These are phyloP conservation scores for Pleurotus djamor DNA, from an alignment of 768 basidiomycete genomes.

Conservation along the genomic window DNA sequence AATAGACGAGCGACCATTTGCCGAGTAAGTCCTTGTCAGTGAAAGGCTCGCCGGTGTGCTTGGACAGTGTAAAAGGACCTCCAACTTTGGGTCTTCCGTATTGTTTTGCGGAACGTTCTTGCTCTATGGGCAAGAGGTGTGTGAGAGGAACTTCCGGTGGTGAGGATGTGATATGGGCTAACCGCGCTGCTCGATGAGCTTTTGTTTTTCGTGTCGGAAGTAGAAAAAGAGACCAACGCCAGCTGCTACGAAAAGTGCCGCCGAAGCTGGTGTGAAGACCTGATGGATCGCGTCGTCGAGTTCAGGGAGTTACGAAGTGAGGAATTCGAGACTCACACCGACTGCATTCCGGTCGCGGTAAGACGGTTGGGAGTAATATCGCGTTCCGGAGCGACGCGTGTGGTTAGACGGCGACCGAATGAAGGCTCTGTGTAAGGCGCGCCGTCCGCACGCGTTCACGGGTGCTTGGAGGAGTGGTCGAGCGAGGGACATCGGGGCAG, in stretches of 20 bases:
- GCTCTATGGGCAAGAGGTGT: slow-evolving; percentile 46
- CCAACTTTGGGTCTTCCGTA: slow-evolving; percentile 89
- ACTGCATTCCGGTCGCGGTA: slow-evolving; percentile 12
- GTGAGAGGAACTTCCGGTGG: not conserved
- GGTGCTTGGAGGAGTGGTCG: not conserved
- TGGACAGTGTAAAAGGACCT: slow-evolving; percentile 80
- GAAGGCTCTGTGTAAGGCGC: not conserved
- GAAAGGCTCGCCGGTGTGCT: slow-evolving; percentile 63
- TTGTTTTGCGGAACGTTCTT: slow-evolving; percentile 68
- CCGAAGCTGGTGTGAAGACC: slow-evolving; percentile 92
- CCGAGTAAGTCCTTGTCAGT: slow-evolving; percentile 84
- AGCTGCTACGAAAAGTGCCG: slow-evolving; percentile 78
- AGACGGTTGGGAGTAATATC: not conserved
- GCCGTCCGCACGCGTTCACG: not conserved
- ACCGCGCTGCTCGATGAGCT: slow-evolving; percentile 78
- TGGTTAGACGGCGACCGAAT: not conserved
- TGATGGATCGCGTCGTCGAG: slow-evolving; percentile 23
- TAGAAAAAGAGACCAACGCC: slow-evolving; percentile 84
- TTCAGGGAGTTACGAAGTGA: not conserved
- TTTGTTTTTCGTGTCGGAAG: slow-evolving; percentile 84
- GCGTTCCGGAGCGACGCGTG: not conserved
- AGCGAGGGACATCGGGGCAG: not conserved
- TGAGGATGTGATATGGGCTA: slow-evolving; percentile 15
- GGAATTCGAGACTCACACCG: slow-evolving; percentile 10
- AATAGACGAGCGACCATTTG: slow-evolving; percentile 91